Evolutionary conservation across 2,329 filamentous ascomycete genomes (phyloP).

Genomic region (Neonectria coccinea): DNA sequence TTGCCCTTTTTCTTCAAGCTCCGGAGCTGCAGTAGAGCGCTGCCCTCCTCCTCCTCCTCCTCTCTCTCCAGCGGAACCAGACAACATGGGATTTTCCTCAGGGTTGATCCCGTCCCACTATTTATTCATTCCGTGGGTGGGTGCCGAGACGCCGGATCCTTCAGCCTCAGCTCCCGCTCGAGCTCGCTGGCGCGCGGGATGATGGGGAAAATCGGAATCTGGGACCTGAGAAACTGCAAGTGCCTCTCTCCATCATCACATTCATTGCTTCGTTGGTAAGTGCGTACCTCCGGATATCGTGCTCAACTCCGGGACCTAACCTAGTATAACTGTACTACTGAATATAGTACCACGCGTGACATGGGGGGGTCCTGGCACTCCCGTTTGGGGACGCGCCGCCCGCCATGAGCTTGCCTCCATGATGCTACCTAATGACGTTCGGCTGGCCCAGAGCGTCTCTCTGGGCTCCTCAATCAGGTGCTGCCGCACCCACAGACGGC

Average conservation of each 20-base stretch:
- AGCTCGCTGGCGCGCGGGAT: conserved; percentile 4
- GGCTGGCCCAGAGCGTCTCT: neutral
- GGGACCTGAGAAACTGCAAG: conserved; percentile 6
- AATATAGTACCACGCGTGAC: neutral
- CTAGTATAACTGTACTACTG: neutral
- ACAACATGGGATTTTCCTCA: neutral
- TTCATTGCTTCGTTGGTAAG: neutral
- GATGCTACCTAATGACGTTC: conserved; percentile 5
- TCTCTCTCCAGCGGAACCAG: neutral
- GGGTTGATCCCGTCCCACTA: neutral
- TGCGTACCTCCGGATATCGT: neutral
- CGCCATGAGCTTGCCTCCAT: conserved; percentile 16
- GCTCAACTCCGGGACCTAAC: neutral
- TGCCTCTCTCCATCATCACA: neutral
- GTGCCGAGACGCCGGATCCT: neutral
- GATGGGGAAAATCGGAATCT: conserved; percentile 15
- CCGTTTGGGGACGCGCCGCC: neutral
- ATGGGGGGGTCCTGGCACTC: neutral
- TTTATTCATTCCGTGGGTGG: neutral
- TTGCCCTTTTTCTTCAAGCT: no score
- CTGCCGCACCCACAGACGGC: neutral
- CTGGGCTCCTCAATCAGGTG: conserved; percentile 9
- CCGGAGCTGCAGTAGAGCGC: no score
- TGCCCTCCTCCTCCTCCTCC: no score
- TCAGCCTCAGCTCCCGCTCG: neutral